phyloP scores from a whole-genome alignment of 352 stramenopile species.

The Elongisporangium undulatum region DNA sequence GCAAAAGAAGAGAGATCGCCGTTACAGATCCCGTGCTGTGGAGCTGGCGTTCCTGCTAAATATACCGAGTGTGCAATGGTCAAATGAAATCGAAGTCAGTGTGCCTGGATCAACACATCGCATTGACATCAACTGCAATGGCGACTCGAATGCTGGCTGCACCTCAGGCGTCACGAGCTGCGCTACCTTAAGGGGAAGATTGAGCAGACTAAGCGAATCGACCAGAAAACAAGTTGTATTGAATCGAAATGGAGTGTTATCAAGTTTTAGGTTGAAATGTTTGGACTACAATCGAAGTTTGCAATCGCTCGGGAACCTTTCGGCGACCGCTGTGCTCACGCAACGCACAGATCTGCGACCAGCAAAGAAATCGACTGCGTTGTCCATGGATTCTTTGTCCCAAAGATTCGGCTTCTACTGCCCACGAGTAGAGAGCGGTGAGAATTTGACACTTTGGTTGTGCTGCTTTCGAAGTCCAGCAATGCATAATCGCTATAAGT shows the following conservation, averaged over 20 bases:
- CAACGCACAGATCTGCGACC: slow-evolving; percentile 26
- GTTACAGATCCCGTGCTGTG: neutral
- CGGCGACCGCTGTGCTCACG: slow-evolving; percentile 46
- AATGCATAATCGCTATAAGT: neutral
- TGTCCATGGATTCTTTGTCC: slow-evolving; percentile 39
- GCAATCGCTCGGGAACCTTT: slow-evolving; percentile 51
- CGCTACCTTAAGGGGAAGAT: too few species aligned
- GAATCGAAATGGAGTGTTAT: too few species aligned
- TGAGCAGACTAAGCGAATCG: slow-evolving; percentile 82
- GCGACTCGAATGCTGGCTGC: too few species aligned
- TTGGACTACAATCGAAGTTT: neutral
- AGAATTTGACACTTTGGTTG: slow-evolving; percentile 93
- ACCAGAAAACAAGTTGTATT: too few species aligned
- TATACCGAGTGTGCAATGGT: neutral
- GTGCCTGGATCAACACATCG: too few species aligned
- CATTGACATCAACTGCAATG: too few species aligned
- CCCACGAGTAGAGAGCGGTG: slow-evolving; percentile 54
- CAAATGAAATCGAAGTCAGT: neutral
- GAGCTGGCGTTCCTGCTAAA: neutral
- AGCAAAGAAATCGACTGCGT: slow-evolving; percentile 8
- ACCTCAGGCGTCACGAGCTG: too few species aligned
- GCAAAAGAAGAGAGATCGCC: neutral
- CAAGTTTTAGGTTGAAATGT: too few species aligned
- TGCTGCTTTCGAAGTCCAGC: neutral
- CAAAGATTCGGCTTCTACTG: slow-evolving; percentile 89